Evolutionary conservation across 2,329 filamentous ascomycete genomes (phyloP), one percentile per base, ranked within the genome.

Genomic region (Aspergillus spinulosporus): DNA sequence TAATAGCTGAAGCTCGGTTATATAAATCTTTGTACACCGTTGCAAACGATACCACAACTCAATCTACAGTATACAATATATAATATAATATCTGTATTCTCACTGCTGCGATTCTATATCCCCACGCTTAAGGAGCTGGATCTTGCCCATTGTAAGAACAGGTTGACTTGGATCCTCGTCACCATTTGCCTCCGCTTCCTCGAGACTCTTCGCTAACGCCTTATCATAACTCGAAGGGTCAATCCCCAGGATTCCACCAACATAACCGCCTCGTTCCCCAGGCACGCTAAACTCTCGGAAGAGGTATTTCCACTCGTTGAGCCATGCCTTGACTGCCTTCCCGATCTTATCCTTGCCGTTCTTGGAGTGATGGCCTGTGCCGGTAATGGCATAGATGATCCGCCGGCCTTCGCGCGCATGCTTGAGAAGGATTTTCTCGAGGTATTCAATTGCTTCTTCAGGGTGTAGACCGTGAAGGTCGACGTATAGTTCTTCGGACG

Each of bases 331-430:
- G 60, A 97, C 87, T 1, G 92, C 92, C 76, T 96, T 96, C 69
- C 93, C 93, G 36, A 99, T 90, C 76, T 99, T 99, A 75, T 99
- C 94, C 74, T 97, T 97, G 67, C 94, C 93, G 70, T 97, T 97
- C 80, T 97, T 97, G 72, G 90, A 96, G 76, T 99, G 94, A 68
- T 97, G 92, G 3, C 93, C 94, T 1, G 93, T 97, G 44, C 94
- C 94, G 1, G 92, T 97, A 71, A 99, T 97, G 63, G 92, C 92
- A 71, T 97, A 99, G 43, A 99, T 84, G 2, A 93, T 89, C 21
- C 86, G 83, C 4, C 79, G 75, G 36, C 82, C 82, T 64, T 89
- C 86, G 62, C 85, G 82, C 62, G 82, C 83, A 68, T 97, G 94
- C 68, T 95, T 90, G 59, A 92, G 80, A 21, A 99, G 85, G 39